Evolutionary conservation across 495 filamentous ascomycete species (phyloP).

Genomic region (Annulohypoxylon moriforme): DNA sequence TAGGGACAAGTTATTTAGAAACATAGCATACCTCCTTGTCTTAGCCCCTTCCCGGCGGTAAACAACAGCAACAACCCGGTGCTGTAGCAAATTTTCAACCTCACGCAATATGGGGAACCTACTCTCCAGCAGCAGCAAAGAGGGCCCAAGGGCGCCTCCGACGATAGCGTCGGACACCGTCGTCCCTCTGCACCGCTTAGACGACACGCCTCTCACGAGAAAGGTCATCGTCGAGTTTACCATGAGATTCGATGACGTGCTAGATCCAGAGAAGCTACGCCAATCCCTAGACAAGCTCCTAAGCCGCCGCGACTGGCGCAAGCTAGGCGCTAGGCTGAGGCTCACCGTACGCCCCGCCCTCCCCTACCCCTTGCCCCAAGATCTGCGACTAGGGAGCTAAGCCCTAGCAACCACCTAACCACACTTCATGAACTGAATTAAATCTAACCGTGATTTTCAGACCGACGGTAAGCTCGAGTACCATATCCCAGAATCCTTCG

Average conservation of each 20-base stretch:
- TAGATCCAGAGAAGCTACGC: slow-evolving; percentile 57
- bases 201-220: slow-evolving; percentile 52
- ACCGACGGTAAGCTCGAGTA: slow-evolving; percentile 54
- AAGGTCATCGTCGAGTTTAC: slow-evolving; percentile 52
- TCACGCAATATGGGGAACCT: slow-evolving; percentile 33
- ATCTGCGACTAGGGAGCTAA: not conserved
- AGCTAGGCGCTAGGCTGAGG: slow-evolving; percentile 58
- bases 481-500: slow-evolving; percentile 58
- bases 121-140: slow-evolving; percentile 8
- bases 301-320: slow-evolving; percentile 55
- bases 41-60: slow-evolving; percentile 1
- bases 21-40: slow-evolving; percentile 10
- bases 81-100: slow-evolving; percentile 21
- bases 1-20: slow-evolving; percentile 17
- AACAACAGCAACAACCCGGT: slow-evolving; percentile 6
- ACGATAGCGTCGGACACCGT: slow-evolving; percentile 51
- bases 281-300: slow-evolving; percentile 52
- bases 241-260: slow-evolving; percentile 61
- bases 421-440: not conserved
- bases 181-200: slow-evolving; percentile 53
- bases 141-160: slow-evolving; percentile 27
- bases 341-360: slow-evolving; percentile 47
- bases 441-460: slow-evolving; percentile 39
- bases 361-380: not conserved
- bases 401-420: not conserved